phyloP scores from a whole-genome alignment of 495 filamentous ascomycete genomes.

The Penicillium manginii region DNA sequence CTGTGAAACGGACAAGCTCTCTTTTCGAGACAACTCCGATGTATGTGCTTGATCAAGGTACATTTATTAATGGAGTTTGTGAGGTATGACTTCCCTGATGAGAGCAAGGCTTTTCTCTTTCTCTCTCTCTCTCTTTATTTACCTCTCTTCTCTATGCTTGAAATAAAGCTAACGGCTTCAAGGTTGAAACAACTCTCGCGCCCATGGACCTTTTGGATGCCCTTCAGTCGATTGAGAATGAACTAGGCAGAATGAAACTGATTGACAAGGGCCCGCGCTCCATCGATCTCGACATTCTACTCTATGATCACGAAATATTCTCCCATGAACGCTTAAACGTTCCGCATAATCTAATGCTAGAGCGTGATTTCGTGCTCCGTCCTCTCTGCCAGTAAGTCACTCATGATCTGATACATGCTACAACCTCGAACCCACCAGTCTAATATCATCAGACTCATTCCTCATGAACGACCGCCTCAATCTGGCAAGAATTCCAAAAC shows the following conservation, averaged over 20 bases:
- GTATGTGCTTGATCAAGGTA: constrained; percentile 88
- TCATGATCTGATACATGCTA: neutral
- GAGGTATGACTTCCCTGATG: constrained; percentile 60
- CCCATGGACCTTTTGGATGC: constrained; percentile 76
- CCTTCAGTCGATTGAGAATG: constrained; percentile 81
- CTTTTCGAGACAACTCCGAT: constrained; percentile 95
- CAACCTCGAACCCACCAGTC: neutral
- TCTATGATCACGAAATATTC: constrained; percentile 74
- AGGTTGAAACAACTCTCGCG: constrained; percentile 81
- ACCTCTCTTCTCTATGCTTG: too few relatives aligned
- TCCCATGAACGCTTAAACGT: constrained; percentile 73
- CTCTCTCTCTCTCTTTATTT: too few relatives aligned
- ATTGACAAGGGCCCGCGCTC: constrained; percentile 93
- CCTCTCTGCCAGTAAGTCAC: constrained; percentile 78
- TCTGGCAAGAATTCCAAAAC: constrained; percentile 34
- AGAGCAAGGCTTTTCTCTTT: neutral
- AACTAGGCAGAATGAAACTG: constrained; percentile 76
- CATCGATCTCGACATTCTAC: constrained; percentile 91
- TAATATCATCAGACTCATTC: constrained; percentile 59
- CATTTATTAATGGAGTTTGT: constrained; percentile 91
- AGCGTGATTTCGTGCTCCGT: constrained; percentile 90
- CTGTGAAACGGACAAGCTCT: constrained; percentile 77
- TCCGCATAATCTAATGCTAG: constrained; percentile 83
- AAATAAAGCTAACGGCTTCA: constrained; percentile 10
- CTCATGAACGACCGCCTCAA: constrained; percentile 55